Base-by-base conservation (phyloP, 768 basidiomycete genomes). In the Amanita subjunquillea region DNA sequence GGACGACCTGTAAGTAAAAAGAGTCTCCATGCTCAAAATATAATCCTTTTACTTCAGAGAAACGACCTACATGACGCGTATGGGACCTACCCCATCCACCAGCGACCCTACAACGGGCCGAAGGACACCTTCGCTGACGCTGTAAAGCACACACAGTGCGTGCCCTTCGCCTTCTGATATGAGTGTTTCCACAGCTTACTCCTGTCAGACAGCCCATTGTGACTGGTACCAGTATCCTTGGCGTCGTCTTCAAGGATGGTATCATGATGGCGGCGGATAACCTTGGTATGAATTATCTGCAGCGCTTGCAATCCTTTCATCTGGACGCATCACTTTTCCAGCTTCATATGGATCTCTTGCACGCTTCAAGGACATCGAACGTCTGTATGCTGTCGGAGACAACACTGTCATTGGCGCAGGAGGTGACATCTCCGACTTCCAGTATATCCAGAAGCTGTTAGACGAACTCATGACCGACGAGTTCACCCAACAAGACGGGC, bases 191-290 rank as follows among this genome's bases (percentile, higher is more conserved):
- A 43, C 10, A 38, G 13, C 30, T 53, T 25, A 52, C 50, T 15
- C 10, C 40, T 12, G 40, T 23, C 41, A 92, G 90, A 62, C 87
- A 93, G 61, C 96, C 96, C 8, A 84, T 98, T 55, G 91, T 97
- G 7, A 98, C 95, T 0, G 96, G 95, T 54, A 94, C 95, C n/a
- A 90, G 87, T 53, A 92, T 99, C 4, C 77, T 99, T 32, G 96
- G 87, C 2, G 75, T 99, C 68, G 89, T 90, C 69, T 98, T 79
- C 77, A 92, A 94, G 68, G 92, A 91, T 61, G 96, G 96, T 7
- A 81, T 99, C 58, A 95, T 99, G 90, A 83, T 99, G 76, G 93
- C 96, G 29, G 93, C 96, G 36, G 96, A 99, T 74, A 97, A 87
- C 62, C 85, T 98, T 48, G 94, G 94, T 94, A 56, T 51, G 79